phyloP scores from a whole-genome alignment of 495 filamentous ascomycete genomes.

The Talaromyces nanjingensis region DNA sequence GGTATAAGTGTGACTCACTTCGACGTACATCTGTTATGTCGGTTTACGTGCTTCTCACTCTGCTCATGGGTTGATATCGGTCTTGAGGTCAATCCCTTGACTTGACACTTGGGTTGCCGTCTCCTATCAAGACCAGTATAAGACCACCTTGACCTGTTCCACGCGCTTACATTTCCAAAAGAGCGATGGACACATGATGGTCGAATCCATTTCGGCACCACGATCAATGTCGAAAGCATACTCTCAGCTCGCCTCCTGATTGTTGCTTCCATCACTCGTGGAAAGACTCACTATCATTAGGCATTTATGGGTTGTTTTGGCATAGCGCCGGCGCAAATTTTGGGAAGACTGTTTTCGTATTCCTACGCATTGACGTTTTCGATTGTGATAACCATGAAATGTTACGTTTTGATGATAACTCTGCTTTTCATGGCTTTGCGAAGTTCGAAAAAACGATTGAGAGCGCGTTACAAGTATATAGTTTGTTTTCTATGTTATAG shows the following conservation, averaged over 20 bases:
- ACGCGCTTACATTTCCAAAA: not conserved
- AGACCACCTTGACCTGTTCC: not conserved
- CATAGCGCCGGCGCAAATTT: constrained; percentile 38
- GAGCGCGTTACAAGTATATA: constrained; percentile 8
- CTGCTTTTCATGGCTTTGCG: not conserved
- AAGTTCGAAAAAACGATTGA: constrained; percentile 4
- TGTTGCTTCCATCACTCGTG: not conserved
- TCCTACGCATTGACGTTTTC: constrained; percentile 20
- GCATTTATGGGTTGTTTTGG: constrained; percentile 19
- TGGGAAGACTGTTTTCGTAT: constrained; percentile 24
- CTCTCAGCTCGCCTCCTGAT: not conserved
- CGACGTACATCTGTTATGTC: not conserved
- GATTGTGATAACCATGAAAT: not conserved
- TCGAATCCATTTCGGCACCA: not conserved
- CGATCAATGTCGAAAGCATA: not conserved
- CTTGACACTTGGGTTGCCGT: not conserved
- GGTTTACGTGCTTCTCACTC: not conserved
- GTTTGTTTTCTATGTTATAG: not conserved
- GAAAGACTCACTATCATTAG: not conserved
- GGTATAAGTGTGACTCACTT: not conserved
- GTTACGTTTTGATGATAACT: constrained; percentile 12
- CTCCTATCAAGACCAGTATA: not conserved
- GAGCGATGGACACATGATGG: not conserved
- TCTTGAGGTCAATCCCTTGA: not conserved
- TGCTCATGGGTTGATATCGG: not conserved